These are phyloP conservation scores for Spiraea crenata DNA, from an alignment of 331 rosid species.

Conservation along the genomic window DNA sequence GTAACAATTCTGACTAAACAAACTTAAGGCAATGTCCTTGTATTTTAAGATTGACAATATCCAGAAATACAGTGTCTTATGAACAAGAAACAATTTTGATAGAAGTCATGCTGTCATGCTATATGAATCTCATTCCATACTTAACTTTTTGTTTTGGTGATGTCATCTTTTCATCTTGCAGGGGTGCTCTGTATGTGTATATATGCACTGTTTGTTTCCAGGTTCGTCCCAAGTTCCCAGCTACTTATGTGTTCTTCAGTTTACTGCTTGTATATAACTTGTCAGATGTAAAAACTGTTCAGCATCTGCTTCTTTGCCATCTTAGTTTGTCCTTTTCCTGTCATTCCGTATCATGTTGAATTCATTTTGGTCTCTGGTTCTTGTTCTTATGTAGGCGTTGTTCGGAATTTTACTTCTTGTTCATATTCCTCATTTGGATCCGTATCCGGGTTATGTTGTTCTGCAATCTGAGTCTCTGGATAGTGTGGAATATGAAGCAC, in stretches of 20 bases:
- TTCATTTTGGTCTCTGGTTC: slow-evolving; percentile 8
- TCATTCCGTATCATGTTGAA: background rate
- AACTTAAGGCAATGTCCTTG: background rate
- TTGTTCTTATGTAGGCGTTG: slow-evolving; percentile 50
- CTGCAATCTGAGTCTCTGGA: slow-evolving; percentile 45
- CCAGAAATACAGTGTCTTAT: background rate
- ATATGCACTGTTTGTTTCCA: slow-evolving; percentile 46
- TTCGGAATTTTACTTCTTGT: slow-evolving; percentile 64
- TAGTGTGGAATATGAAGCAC: slow-evolving; percentile 61
- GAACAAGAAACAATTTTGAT: background rate
- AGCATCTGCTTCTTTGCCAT: background rate
- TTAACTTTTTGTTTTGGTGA: slow-evolving; percentile 22
- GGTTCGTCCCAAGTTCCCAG: slow-evolving; percentile 37
- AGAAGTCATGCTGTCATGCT: background rate
- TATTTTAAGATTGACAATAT: background rate
- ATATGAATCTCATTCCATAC: background rate
- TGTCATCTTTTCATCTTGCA: slow-evolving; percentile 34
- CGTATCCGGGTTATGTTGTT: slow-evolving; percentile 51
- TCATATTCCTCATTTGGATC: slow-evolving; percentile 72
- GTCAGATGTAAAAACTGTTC: background rate
- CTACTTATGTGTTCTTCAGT: background rate
- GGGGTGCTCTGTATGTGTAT: slow-evolving; percentile 51
- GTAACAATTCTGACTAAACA: too few relatives aligned
- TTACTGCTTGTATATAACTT: background rate
- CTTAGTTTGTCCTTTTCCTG: background rate